These are phyloP conservation scores for Colletotrichum musicola DNA, from an alignment of 2,329 filamentous ascomycete species.

Conservation along the genomic window DNA sequence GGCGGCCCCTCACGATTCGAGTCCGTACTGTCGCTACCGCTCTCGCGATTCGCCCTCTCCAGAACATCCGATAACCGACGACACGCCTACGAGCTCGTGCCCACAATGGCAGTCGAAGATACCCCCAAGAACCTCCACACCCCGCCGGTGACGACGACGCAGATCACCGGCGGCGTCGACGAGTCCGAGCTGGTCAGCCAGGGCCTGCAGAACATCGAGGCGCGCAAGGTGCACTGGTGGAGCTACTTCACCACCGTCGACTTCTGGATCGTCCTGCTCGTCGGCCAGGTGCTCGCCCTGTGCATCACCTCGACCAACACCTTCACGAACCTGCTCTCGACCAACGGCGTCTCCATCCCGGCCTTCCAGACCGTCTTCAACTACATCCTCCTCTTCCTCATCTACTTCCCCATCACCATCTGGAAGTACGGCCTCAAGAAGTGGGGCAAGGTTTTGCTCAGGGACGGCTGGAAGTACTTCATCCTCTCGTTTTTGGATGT, in stretches of 20 bases:
- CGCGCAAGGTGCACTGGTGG: constrained; percentile 69
- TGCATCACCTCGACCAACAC: constrained; percentile 96
- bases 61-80: constrained; percentile 40
- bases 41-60: constrained; percentile 40
- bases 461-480: constrained; percentile 92
- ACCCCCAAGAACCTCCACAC: constrained; percentile 18
- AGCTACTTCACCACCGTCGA: constrained; percentile 85
- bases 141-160: constrained; percentile 39
- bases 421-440: constrained; percentile 82
- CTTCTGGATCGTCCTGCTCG: constrained; percentile 85
- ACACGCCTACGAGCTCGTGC: constrained; percentile 30
- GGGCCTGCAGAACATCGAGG: constrained; percentile 68
- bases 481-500: constrained; percentile 95
- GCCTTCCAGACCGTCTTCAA: constrained; percentile 97
- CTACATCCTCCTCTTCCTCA: constrained; percentile 84
- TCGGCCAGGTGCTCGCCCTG: constrained; percentile 88
- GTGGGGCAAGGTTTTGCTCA: constrained; percentile 73
- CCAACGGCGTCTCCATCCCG: constrained; percentile 80
- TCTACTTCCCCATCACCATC: constrained; percentile 86
- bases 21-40: constrained; percentile 35
- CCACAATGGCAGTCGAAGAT: constrained; percentile 31
- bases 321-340: constrained; percentile 80
- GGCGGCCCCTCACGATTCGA: constrained; percentile 19
- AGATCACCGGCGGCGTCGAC: constrained; percentile 39
- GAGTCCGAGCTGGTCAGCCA: constrained; percentile 58